Evolutionary conservation across 2,329 filamentous ascomycete genomes (phyloP).

Genomic region (Alternaria longipes): DNA sequence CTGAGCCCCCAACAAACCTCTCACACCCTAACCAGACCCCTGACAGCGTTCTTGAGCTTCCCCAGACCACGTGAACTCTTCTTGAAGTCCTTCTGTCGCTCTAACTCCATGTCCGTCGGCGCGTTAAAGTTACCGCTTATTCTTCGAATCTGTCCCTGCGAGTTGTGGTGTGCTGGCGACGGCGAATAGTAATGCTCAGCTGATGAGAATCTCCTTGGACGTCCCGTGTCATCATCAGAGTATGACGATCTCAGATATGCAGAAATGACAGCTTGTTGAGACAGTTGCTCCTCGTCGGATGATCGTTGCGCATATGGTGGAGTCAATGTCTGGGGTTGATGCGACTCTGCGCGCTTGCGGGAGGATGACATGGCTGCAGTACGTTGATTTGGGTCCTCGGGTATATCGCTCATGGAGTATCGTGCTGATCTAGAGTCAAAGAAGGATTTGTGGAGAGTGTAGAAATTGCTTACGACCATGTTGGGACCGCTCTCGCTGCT

Average conservation of each 20-base stretch:
- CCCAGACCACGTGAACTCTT: conserved; percentile 19
- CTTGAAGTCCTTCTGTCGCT: conserved; percentile 25
- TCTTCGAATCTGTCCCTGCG: conserved; percentile 23
- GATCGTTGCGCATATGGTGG: conserved; percentile 3
- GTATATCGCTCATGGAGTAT: conserved; percentile 14
- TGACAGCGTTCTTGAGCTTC: conserved; percentile 26
- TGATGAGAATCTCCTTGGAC: conserved; percentile 18
- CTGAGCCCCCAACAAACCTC: background rate
- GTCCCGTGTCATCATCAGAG: conserved; percentile 12
- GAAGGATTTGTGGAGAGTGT: background rate
- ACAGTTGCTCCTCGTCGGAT: conserved; percentile 9
- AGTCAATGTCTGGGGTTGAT: conserved; percentile 12
- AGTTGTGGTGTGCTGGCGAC: conserved; percentile 10
- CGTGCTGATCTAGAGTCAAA: conserved; percentile 8
- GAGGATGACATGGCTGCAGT: conserved; percentile 4
- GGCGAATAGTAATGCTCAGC: conserved; percentile 14
- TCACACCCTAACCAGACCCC: conserved; percentile 24
- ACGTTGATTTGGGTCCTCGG: conserved; percentile 8
- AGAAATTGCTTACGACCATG: conserved; percentile 12
- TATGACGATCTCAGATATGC: conserved; percentile 16
- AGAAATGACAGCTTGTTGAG: conserved; percentile 12
- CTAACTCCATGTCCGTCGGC: conserved; percentile 37
- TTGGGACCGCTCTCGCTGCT: conserved; percentile 12
- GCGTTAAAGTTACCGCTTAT: conserved; percentile 41
- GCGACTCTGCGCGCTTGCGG: conserved; percentile 25